These are phyloP conservation scores for Cavenderia fasciculata DNA, from an alignment of 78 protist species.

Conservation along the genomic window DNA sequence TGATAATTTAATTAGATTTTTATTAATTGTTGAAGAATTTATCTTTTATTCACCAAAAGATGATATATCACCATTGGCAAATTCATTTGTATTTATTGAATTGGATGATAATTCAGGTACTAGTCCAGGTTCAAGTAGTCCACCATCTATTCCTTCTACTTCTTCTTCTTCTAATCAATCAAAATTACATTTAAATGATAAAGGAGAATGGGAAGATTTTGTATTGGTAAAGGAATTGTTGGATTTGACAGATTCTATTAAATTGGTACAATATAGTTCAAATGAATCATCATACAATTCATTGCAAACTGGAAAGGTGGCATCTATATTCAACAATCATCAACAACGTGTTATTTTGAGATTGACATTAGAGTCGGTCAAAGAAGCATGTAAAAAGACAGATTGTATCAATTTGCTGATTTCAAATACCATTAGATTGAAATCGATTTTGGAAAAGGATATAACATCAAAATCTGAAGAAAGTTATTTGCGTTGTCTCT, in stretches of 20 bases:
- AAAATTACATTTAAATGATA: constrained; percentile 26
- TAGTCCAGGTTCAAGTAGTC: neutral
- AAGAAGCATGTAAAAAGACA: constrained; percentile 16
- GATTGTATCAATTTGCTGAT: neutral
- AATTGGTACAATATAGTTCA: neutral
- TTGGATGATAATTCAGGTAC: neutral
- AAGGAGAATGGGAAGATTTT: constrained; percentile 56
- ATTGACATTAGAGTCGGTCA: constrained; percentile 33
- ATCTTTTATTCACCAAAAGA: constrained; percentile 45
- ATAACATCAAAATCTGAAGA: constrained; percentile 1
- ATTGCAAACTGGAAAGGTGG: constrained; percentile 7
- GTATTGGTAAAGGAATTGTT: constrained; percentile 28
- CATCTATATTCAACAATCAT: constrained; percentile 27
- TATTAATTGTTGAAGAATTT: constrained; percentile 46
- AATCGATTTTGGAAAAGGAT: constrained; percentile 12
- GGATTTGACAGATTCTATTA: constrained; percentile 37
- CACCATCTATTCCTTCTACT: neutral
- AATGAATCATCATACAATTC: constrained; percentile 14
- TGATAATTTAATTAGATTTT: constrained; percentile 30
- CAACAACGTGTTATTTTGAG: constrained; percentile 33
- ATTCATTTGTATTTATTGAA: constrained; percentile 1
- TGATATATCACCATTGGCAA: neutral
- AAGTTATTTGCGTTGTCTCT: constrained; percentile 8
- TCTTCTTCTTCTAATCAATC: constrained; percentile 19
- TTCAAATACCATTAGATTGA: neutral